Conservation (phyloP, 805 yeast species). For the Yarrowia bubula region DNA sequence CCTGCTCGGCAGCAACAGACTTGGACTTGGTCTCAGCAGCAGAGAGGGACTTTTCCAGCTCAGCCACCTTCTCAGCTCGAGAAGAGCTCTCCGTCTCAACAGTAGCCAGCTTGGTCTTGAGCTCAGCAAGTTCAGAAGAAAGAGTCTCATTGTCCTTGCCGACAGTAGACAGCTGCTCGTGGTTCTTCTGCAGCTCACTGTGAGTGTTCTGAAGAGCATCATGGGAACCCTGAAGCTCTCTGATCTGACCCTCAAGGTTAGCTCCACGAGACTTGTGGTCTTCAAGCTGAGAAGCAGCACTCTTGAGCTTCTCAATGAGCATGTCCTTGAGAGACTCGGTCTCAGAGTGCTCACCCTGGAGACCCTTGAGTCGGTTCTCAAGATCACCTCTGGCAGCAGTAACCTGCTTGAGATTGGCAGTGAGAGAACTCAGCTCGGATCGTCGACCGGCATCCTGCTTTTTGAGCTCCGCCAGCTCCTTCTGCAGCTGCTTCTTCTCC, state of each 20-base stretch:
- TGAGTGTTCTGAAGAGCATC: constrained; percentile 2
- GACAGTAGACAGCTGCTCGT: constrained; percentile 28
- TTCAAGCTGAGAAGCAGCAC: constrained; percentile 42
- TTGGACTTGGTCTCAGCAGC: background rate
- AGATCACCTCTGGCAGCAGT: constrained; percentile 32
- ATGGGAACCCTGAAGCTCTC: constrained; percentile 7
- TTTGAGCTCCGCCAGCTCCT: constrained; percentile 31
- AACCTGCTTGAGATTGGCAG: constrained; percentile 27
- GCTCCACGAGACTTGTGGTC: constrained; percentile 32
- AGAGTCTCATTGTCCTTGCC: constrained; percentile 29
- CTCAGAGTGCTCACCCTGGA: constrained; percentile 37
- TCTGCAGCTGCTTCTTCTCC: constrained; percentile 30
- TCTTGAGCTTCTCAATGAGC: constrained; percentile 48
- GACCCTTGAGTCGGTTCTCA: constrained; percentile 29
- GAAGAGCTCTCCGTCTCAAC: constrained; percentile 8
- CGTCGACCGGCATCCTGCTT: constrained; percentile 20
- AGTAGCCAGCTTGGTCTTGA: constrained; percentile 33
- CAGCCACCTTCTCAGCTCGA: background rate
- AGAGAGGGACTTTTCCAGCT: constrained; percentile 2
- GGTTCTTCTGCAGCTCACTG: background rate
- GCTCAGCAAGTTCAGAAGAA: constrained; percentile 29
- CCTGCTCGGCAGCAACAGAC: constrained; percentile 3
- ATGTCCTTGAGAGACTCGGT: constrained; percentile 41
- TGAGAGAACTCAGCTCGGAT: background rate
- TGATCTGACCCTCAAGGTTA: background rate